Evolutionary conservation across 2,329 filamentous ascomycete genomes (phyloP), one percentile per base, ranked within the genome.

Genomic region (Neopestalotiopsis sp.): DNA sequence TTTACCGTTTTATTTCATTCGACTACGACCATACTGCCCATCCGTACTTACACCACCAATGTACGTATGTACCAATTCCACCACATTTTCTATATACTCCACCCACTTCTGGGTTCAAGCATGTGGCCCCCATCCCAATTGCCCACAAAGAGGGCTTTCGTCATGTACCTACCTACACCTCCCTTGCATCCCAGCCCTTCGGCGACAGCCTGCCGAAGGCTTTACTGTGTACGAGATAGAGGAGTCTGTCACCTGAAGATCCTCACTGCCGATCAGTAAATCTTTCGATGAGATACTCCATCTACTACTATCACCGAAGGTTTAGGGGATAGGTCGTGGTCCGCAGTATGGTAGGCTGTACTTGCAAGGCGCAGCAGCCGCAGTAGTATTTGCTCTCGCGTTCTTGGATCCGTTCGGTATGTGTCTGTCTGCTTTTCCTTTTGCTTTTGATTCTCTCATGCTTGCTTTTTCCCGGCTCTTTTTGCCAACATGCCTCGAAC

Each of bases 271-370:
- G 59, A 62, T 62, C 59, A 38, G 59, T 34, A 38, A 34, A 40
- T 62, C 28, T 62, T 62, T 62, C 34, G 59, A 62, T 62, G 30
- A 62, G 34, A 9, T 38, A 14, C 57, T 34, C 57, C 57, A 59
- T 59, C 57, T 59, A 38, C 34, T 38, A 38, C 34, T 38, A 34
- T 59, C 57, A 59, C 45, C 45, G 45, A 52, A 24, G 17, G 45
- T 52, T 52, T 52, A 52, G 45, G 45, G 45, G 45, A 52, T 52
- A 59, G 17, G 45, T 38, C 10, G 28, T 40, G 17, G 32, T 62
- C 14, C 32, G 30, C 12, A 30, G 34, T 62, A 20, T 24, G 24
- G 30, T 30, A 20, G n/a, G 30, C 59, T 34, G 59, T 34, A 30
- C 59, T 32, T 62, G 59, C 14, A 40, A 34, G 59, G 32, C n/a